Conservation (phyloP, 2,329 filamentous ascomycete genomes). For the Pseudopyrenochaeta lycopersici region DNA sequence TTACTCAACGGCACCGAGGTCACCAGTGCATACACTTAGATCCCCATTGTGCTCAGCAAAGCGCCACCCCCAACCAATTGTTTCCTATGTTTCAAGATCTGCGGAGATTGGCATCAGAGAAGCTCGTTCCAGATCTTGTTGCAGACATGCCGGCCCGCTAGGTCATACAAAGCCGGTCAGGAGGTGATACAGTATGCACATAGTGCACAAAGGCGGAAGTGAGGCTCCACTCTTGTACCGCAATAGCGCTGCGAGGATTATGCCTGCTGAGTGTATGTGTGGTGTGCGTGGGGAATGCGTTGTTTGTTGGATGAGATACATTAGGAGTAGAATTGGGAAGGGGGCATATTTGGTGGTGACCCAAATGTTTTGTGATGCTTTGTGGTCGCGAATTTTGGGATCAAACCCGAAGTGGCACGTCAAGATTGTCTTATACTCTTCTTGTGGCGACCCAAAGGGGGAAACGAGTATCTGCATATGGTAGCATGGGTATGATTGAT, state of each 20-base stretch:
- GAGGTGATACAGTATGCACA: background rate
- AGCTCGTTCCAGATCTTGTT: background rate
- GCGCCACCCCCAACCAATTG: background rate
- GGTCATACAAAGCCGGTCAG: background rate
- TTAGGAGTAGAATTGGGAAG: background rate
- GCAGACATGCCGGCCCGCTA: background rate
- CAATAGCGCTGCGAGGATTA: background rate
- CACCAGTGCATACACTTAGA: background rate
- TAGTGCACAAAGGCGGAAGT: background rate
- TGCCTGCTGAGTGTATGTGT: background rate
- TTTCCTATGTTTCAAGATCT: background rate
- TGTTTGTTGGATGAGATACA: background rate
- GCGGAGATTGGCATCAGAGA: background rate
- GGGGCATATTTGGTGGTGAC: background rate
- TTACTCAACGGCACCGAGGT: background rate
- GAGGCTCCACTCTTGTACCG: background rate
- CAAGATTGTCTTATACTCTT: no score
- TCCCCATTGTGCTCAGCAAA: background rate
- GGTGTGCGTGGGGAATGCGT: background rate
- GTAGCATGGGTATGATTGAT: no score
- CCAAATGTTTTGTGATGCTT: no score
- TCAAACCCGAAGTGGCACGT: no score
- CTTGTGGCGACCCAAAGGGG: no score
- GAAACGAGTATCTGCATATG: no score
- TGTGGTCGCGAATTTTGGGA: no score